Percentiles rank a stretch among this genome's conserved stretches.
These are phyloP conservation scores for Cercospora zeae-maydis DNA, from an alignment of 2,329 filamentous ascomycete genomes.

Conservation along the genomic window DNA sequence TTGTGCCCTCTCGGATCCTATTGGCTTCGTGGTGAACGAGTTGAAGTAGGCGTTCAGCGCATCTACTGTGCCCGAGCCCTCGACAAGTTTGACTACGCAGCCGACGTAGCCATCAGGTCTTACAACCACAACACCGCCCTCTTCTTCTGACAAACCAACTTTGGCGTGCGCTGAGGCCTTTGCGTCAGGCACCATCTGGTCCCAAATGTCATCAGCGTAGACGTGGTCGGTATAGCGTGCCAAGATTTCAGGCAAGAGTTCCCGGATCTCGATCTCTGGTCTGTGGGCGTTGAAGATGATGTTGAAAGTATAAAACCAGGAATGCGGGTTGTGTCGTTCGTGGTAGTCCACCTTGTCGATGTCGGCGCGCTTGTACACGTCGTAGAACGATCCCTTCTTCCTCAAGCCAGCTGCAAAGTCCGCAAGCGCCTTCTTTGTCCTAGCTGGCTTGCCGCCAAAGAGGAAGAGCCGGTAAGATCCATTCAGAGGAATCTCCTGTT, in stretches of 20 bases:
- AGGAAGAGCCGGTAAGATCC: constrained; percentile 83
- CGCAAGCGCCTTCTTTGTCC: constrained; percentile 59
- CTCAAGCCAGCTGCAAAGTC: constrained; percentile 67
- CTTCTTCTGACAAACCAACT: constrained; percentile 72
- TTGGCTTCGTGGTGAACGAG: constrained; percentile 63
- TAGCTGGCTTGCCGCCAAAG: constrained; percentile 68
- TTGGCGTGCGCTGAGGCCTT: constrained; percentile 77
- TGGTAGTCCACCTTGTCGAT: constrained; percentile 64
- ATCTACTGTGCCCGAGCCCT: constrained; percentile 75
- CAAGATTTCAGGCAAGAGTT: constrained; percentile 66
- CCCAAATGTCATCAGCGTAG: constrained; percentile 80
- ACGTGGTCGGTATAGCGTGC: constrained; percentile 75
- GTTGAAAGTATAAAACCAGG: constrained; percentile 73
- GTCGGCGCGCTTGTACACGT: constrained; percentile 61
- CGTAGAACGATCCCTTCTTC: constrained; percentile 68
- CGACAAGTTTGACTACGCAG: constrained; percentile 66
- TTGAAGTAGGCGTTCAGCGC: constrained; percentile 82
- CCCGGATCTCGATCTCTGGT: constrained; percentile 66
- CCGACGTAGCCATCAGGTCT: constrained; percentile 85
- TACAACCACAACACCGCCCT: constrained; percentile 76
- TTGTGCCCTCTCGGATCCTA: constrained; percentile 36
- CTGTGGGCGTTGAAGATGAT: constrained; percentile 69
- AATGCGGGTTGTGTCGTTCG: constrained; percentile 82
- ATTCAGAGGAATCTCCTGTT: constrained; percentile 85
- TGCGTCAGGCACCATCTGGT: constrained; percentile 65